A percentile compares a stretch with the other conserved stretches of the same genome.
These are phyloP conservation scores for Nematodospora valgi DNA, from an alignment of 805 yeast genomes.

Conservation along the genomic window DNA sequence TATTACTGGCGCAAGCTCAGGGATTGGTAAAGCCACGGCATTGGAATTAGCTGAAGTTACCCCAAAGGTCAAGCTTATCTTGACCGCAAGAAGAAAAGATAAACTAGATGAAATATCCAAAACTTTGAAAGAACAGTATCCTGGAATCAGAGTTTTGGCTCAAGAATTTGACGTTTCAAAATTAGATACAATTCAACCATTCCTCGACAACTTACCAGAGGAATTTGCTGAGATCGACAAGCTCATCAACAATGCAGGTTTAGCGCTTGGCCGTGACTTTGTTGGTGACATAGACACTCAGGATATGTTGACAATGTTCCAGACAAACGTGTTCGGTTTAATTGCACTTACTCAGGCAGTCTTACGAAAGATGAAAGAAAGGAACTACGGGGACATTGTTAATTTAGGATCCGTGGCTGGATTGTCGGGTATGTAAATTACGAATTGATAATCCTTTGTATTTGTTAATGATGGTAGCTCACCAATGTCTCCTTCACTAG, in stretches of 20 bases:
- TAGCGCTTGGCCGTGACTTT: constrained; percentile 30
- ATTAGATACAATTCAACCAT: constrained; percentile 22
- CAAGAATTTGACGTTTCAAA: constrained; percentile 30
- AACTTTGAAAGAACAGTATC: constrained; percentile 21
- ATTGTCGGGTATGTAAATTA: too few species aligned
- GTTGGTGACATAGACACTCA: constrained; percentile 29
- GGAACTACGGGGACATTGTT: constrained; percentile 34
- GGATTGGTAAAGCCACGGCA: constrained; percentile 42
- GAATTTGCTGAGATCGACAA: constrained; percentile 34
- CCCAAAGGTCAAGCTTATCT: constrained; percentile 32
- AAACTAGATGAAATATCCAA: constrained; percentile 22
- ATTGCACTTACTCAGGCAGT: constrained; percentile 34
- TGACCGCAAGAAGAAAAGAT: constrained; percentile 37
- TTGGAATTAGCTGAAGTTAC: constrained; percentile 35
- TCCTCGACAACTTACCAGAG: constrained; percentile 24
- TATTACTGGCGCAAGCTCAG: constrained; percentile 40
- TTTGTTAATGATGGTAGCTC: too few species aligned
- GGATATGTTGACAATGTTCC: constrained; percentile 34
- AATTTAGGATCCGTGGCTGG: constrained; percentile 37
- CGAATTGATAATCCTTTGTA: too few species aligned
- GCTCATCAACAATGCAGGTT: constrained; percentile 40
- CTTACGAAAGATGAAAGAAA: constrained; percentile 31
- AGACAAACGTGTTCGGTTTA: constrained; percentile 36
- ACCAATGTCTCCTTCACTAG: too few species aligned
- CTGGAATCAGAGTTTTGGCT: constrained; percentile 24